These are phyloP conservation scores for Ceratocystis variospora DNA, from an alignment of 2,329 filamentous ascomycete genomes.

Conservation along the genomic window DNA sequence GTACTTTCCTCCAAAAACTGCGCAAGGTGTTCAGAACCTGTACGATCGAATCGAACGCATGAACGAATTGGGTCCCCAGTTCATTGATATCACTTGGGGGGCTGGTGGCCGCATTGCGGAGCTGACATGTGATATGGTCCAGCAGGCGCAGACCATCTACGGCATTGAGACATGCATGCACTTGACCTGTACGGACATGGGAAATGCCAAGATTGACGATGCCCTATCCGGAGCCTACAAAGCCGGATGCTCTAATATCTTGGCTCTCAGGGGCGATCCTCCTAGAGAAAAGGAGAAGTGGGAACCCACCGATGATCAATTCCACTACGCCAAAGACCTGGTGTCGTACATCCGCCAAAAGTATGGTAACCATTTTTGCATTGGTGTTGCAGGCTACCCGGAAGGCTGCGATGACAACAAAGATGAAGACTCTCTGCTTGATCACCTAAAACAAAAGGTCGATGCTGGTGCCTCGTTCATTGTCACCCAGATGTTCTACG, in stretches of 20 bases:
- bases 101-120: conserved; percentile 84
- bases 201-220: conserved; percentile 75
- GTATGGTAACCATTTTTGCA: conserved; percentile 71
- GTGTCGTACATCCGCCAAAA: conserved; percentile 67
- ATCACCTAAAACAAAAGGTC: conserved; percentile 93
- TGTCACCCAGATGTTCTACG: conserved; percentile 99
- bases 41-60: conserved; percentile 99
- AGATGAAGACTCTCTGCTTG: conserved; percentile 69
- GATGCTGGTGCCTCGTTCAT: conserved; percentile 89
- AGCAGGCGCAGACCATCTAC: conserved; percentile 86
- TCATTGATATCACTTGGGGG: conserved; percentile 98
- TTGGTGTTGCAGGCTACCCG: conserved; percentile 91
- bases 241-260: conserved; percentile 91
- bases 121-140: conserved; percentile 94
- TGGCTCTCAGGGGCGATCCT: conserved; percentile 84
- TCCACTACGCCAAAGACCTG: conserved; percentile 83
- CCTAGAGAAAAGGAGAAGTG: conserved; percentile 88
- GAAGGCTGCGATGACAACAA: conserved; percentile 91
- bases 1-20: conserved; percentile 97
- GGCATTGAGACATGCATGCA: conserved; percentile 99
- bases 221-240: conserved; percentile 82
- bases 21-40: conserved; percentile 93
- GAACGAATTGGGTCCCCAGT: conserved; percentile 84
- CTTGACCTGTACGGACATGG: conserved; percentile 97
- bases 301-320: conserved; percentile 74